Evolutionary conservation across 2,329 filamentous ascomycete genomes (phyloP).

Genomic region (Fusarium globosum): DNA sequence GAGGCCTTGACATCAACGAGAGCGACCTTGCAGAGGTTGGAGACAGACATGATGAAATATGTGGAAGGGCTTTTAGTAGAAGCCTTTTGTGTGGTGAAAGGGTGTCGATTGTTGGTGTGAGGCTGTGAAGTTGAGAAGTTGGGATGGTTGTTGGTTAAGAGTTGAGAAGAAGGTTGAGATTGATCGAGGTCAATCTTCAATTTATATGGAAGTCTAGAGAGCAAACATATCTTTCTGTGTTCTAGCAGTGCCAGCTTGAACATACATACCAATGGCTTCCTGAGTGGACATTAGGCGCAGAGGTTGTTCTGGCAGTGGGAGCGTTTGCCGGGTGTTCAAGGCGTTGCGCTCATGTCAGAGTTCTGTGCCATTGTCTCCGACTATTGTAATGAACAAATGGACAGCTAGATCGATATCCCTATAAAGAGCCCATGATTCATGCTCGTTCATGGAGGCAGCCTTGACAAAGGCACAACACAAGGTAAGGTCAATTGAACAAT

Average conservation of each 20-base stretch:
- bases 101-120: background rate
- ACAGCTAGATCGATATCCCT: no score
- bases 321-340: background rate
- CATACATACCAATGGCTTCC: background rate
- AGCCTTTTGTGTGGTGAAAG: no score
- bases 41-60: background rate
- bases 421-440: background rate
- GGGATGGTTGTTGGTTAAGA: background rate
- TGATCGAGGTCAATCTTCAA: background rate
- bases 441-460: background rate
- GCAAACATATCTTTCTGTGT: background rate
- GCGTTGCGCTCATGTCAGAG: no score
- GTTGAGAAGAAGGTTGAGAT: background rate
- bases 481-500: background rate
- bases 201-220: background rate
- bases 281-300: background rate
- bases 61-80: background rate
- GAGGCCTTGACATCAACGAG: background rate
- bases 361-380: background rate
- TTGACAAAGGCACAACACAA: background rate
- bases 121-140: background rate
- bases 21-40: background rate
- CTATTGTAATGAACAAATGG: background rate
- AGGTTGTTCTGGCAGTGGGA: background rate
- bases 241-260: background rate